Conservation (phyloP, 768 basidiomycete species). For the Gloeopeniophorella convolvens region DNA sequence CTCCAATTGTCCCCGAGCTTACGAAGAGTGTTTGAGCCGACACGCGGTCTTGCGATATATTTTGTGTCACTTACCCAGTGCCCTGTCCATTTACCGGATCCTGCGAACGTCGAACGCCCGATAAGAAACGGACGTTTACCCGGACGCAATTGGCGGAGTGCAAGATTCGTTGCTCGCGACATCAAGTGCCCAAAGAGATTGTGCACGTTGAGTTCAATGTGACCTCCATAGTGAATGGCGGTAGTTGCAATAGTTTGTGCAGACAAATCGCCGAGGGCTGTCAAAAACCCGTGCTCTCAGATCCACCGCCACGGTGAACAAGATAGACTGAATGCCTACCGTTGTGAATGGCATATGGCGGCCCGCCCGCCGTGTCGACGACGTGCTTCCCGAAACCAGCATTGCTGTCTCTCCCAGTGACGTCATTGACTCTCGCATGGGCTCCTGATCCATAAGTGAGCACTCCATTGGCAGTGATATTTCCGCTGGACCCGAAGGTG, state of each 20-base stretch:
- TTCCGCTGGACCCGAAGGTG: conserved; percentile 62
- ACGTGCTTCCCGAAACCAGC: conserved; percentile 35
- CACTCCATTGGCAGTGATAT: conserved; percentile 64
- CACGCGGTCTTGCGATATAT: background rate
- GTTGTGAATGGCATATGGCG: conserved; percentile 69
- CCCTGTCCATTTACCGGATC: conserved; percentile 62
- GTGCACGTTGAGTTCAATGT: conserved; percentile 59
- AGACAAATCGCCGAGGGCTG: conserved; percentile 49
- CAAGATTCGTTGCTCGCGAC: conserved; percentile 56
- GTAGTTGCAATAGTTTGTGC: conserved; percentile 58
- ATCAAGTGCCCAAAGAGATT: conserved; percentile 71
- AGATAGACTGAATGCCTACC: conserved; percentile 41
- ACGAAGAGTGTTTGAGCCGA: background rate
- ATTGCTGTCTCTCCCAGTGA: background rate
- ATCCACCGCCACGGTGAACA: background rate
- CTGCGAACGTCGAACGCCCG: conserved; percentile 62
- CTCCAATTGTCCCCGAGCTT: conserved; percentile 75
- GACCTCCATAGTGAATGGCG: conserved; percentile 59
- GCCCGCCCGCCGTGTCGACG: conserved; percentile 46
- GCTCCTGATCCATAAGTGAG: conserved; percentile 40
- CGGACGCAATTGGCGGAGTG: conserved; percentile 45
- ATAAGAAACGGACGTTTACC: conserved; percentile 67
- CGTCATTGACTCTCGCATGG: conserved; percentile 9
- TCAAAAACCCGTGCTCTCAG: background rate
- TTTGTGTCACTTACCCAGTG: conserved; percentile 48